phyloP scores from a whole-genome alignment of 1,284 basidiomycete genomes.

The Fomitiporia mediterranea region DNA sequence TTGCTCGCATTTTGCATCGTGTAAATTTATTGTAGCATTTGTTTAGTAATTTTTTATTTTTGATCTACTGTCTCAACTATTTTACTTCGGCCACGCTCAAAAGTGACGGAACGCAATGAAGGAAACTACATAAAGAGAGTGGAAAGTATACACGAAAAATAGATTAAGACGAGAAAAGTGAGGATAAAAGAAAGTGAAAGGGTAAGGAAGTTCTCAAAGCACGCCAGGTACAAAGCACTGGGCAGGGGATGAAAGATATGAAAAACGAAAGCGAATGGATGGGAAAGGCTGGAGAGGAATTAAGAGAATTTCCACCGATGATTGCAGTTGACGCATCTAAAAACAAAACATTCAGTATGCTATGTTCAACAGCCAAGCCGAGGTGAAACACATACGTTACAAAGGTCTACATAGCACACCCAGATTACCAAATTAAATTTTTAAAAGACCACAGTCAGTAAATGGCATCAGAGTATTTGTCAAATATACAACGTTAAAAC shows the following conservation, averaged over 20 bases:
- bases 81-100: background rate
- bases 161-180: slow-evolving; percentile 1
- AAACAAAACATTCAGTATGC: background rate
- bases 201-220: background rate
- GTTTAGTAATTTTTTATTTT: background rate
- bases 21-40: slow-evolving; percentile 7
- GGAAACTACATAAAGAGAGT: background rate
- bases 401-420: slow-evolving; percentile 41
- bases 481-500: slow-evolving; percentile 29
- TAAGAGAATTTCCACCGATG: slow-evolving; percentile 20
- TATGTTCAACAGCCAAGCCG: background rate
- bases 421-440: background rate
- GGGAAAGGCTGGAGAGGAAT: background rate
- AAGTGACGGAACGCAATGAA: background rate
- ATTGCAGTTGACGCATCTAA: slow-evolving; percentile 19
- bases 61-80: background rate
- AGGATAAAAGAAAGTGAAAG: background rate
- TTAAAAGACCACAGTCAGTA: background rate
- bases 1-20: background rate
- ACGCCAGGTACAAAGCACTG: background rate
- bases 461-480: background rate
- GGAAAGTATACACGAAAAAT: background rate
- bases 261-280: background rate
- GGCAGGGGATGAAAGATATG: background rate
- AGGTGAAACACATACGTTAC: slow-evolving; percentile 45